Evolutionary conservation across 2,329 filamentous ascomycete genomes (phyloP).

Genomic region (Calonectria hongkongensis): DNA sequence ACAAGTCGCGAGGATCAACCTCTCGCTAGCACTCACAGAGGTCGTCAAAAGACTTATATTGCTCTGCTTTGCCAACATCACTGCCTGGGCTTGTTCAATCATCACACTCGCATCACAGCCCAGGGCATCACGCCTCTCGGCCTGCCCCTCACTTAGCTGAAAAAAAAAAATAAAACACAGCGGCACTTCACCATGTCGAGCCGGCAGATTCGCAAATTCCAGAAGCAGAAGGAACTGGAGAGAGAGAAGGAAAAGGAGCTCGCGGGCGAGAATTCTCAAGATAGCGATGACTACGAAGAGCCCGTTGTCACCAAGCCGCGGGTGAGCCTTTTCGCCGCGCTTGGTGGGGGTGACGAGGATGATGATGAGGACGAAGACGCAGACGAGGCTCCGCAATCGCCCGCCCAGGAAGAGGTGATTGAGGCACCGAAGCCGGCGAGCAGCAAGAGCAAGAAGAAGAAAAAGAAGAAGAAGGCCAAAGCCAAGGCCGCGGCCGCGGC

Average conservation of each 20-base stretch:
- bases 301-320: conserved; percentile 62
- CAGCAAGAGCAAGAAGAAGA: conserved; percentile 58
- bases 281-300: conserved; percentile 57
- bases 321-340: conserved; percentile 71
- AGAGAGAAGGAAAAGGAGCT: conserved; percentile 43
- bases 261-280: conserved; percentile 47
- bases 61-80: background rate
- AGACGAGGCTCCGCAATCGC: conserved; percentile 39
- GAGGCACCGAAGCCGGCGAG: conserved; percentile 45
- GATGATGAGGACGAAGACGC: conserved; percentile 60
- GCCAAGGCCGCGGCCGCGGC: conserved; percentile 45
- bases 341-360: conserved; percentile 67
- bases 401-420: conserved; percentile 44
- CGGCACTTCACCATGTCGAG: conserved; percentile 66
- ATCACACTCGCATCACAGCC: background rate
- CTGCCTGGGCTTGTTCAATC: background rate
- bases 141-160: conserved; percentile 41
- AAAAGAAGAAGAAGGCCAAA: conserved; percentile 60
- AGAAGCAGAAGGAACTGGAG: conserved; percentile 69
- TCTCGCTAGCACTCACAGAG: background rate
- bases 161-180: conserved; percentile 30
- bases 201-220: conserved; percentile 71
- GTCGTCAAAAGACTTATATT: background rate
- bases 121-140: background rate
- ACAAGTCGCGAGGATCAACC: background rate